Base-by-base conservation (phyloP, 2,329 filamentous ascomycete genomes). In the Clonostachys rosea region DNA sequence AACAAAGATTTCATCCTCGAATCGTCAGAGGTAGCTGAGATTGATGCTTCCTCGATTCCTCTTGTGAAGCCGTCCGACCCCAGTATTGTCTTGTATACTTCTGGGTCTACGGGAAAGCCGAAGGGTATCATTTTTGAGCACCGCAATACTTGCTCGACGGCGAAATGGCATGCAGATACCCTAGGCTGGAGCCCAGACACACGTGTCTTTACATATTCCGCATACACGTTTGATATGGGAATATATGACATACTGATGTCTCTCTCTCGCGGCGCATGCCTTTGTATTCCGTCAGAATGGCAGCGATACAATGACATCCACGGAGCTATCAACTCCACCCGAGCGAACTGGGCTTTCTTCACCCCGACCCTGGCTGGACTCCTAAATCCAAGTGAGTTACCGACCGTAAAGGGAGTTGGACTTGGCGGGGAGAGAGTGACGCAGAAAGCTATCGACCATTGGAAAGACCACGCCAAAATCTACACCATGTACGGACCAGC, bases 121-220 rank as follows among this genome's bases (percentile, higher is more conserved):
- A 51, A 51, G 39, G 49, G 49, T 6, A 46, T 51, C 4, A 37
- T 51, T 24, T 33, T 45, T 30, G 44, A 49, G 30, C 49, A 51
- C 33, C 37, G 44, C 18, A 36, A 43, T 5, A 42, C 47, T 10
- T 42, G 35, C 66, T 46, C 65, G 4, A 57, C 67, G 4, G 63
- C 64, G 5, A 66, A 75, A 20, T 66, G 69, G 20, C 73, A 75
- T 52, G 62, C 59, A 5, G 52, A 62, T 2, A 60, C 63, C 24
- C 71, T 16, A 17, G 39, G 39, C 30, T 34, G 41, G 14, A 16
- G 39, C 1, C 45, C 45, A 12, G 37, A 35, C 13, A n/a, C 71
- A 1, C 65, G 70, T 9, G 68, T 73, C 39, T 69, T 75, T 43
- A 68, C 75, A 50, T 76, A 74, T 45, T 68, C 70, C 4, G 73